Conservation (phyloP, 2,329 filamentous ascomycete genomes). For the Salinomyces thailandicus region DNA sequence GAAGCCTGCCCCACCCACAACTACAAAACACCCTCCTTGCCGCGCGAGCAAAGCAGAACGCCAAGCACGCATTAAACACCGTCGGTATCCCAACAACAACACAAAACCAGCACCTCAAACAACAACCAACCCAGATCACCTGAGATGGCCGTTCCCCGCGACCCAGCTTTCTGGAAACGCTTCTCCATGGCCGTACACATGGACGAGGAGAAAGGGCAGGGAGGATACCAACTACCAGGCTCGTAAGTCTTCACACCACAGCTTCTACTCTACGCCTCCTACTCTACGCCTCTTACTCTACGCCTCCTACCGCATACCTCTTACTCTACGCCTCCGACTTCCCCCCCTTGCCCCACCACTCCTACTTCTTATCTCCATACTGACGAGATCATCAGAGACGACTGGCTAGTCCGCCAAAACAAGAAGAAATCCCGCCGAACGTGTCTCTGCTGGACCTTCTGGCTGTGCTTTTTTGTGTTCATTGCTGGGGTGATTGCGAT, state of each 20-base stretch:
- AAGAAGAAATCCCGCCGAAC: conserved; percentile 38
- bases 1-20: background rate
- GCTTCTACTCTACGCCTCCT: no score
- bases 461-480: conserved; percentile 35
- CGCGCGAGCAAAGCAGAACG: no score
- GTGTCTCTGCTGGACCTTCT: conserved; percentile 40
- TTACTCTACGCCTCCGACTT: background rate
- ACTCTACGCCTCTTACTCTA: no score
- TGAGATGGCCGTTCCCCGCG: conserved; percentile 42
- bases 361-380: background rate
- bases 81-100: no score
- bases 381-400: conserved; percentile 30
- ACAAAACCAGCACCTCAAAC: background rate
- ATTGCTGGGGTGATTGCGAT: conserved; percentile 36
- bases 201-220: conserved; percentile 38
- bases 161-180: conserved; percentile 51
- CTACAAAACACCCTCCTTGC: background rate
- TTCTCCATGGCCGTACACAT: conserved; percentile 49
- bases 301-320: background rate
- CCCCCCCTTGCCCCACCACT: conserved; percentile 2
- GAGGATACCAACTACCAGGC: conserved; percentile 29
- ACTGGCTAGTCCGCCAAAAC: conserved; percentile 44
- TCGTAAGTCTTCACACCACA: conserved; percentile 29
- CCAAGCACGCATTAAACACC: no score
- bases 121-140: background rate